Percentiles rank a stretch among this genome's conserved stretches.
Evolutionary conservation across 768 basidiomycete species (phyloP).

Genomic region (Lepiota brunneoincarnata): DNA sequence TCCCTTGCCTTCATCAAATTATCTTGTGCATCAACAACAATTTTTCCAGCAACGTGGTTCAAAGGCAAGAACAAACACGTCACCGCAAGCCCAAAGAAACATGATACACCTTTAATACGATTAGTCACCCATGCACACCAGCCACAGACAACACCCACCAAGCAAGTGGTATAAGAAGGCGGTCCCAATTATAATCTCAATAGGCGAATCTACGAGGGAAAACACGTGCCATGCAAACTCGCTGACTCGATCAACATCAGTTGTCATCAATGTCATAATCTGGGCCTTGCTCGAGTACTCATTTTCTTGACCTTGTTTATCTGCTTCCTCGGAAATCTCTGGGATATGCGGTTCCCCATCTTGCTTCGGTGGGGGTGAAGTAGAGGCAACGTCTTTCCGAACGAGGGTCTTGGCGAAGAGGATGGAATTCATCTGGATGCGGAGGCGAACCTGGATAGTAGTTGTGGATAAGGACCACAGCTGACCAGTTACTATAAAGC

Average conservation of each 20-base stretch:
- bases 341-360: slow-evolving; percentile 13
- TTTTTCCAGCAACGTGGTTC: slow-evolving; percentile 82
- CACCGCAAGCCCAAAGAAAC: slow-evolving; percentile 74
- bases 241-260: slow-evolving; percentile 87
- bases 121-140: neutral
- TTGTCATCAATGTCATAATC: slow-evolving; percentile 96
- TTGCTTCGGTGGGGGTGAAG: slow-evolving; percentile 25
- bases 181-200: slow-evolving; percentile 74
- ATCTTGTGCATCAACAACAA: slow-evolving; percentile 69
- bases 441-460: slow-evolving; percentile 65
- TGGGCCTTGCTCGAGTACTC: slow-evolving; percentile 70
- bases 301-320: slow-evolving; percentile 41
- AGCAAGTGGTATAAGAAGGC: slow-evolving; percentile 76
- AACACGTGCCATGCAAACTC: slow-evolving; percentile 83
- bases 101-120: slow-evolving; percentile 50
- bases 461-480: slow-evolving; percentile 72
- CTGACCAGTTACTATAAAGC: slow-evolving; percentile 54
- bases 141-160: slow-evolving; percentile 36
- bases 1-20: slow-evolving; percentile 91
- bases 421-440: slow-evolving; percentile 78
- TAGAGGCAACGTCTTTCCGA: slow-evolving; percentile 80
- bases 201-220: slow-evolving; percentile 76
- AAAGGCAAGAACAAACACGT: slow-evolving; percentile 71
- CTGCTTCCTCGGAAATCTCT: slow-evolving; percentile 13
- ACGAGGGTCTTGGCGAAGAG: slow-evolving; percentile 85